Base-by-base conservation (phyloP, 306 rosid genomes). In the Cicer judaicum region DNA sequence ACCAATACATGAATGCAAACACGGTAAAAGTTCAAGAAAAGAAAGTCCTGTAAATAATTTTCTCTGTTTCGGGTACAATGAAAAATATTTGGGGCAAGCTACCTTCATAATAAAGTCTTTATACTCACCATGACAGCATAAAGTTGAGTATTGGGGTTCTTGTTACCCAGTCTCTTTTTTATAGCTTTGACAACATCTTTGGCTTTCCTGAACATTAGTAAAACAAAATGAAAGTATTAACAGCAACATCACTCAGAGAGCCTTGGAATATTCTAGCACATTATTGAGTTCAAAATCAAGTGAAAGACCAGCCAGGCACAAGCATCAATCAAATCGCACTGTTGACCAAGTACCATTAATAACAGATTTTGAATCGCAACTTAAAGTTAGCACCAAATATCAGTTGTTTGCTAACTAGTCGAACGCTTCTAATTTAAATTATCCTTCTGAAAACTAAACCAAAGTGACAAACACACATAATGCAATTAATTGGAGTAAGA, bases 141-240 rank as follows among this genome's bases (percentile, higher is more conserved):
- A 64, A 91, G 91, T 78, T 91, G 98, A 70, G 88, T 19, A 70
- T 89, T 85, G 44, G 86, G 77, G 54, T 84, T 83, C 80, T 93
- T 93, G 76, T 92, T 91, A 13, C 94, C 90, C 82, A 93, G 46
- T 63, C 86, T 85, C 81, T 93, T 93, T 81, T 93, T 93, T 19
- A 93, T 84, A 61, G 90, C 96, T 85, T 93, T 93, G 19, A 91
- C 82, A 63, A 77, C 92, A 64, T 88, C 97, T 79, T 74, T 89
- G 70, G 94, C 90, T 77, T 88, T 90, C 85, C 98, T 93, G 88
- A 85, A 75, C 50, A 57, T 34, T 72, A 61, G 68, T 21, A 38
- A 11, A 72, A 78, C 65, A 19, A 46, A 48, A 64, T 5, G 48
- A 74, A 7, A 18, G 76, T 73, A 66, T 72, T 8, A 66, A 68